phyloP scores from a whole-genome alignment of 768 basidiomycete genomes.

The Boletus rubescentipes region DNA sequence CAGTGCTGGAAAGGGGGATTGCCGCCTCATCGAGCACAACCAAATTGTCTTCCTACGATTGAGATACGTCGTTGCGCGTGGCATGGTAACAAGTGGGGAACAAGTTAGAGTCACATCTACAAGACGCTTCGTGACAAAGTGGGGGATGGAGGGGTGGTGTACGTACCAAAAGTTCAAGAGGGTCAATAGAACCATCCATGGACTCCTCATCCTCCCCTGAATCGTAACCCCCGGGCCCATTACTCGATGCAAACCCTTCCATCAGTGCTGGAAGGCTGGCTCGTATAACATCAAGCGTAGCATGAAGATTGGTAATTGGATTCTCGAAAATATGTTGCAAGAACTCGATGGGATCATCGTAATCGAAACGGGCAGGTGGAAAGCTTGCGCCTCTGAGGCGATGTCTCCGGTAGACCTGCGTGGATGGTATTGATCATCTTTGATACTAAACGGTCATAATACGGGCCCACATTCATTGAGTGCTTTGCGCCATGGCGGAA shows the following conservation, averaged over 20 bases:
- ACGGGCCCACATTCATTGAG: conserved; percentile 51
- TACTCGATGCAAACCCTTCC: conserved; percentile 19
- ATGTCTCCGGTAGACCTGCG: conserved; percentile 27
- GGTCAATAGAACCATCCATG: conserved; percentile 8
- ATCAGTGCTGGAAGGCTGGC: conserved; percentile 33
- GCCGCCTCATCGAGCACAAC: conserved; percentile 6
- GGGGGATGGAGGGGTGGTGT: conserved; percentile 15
- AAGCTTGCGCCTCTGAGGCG: conserved; percentile 19
- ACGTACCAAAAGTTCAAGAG: conserved; percentile 28
- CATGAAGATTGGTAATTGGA: conserved; percentile 44
- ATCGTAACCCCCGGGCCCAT: conserved; percentile 26
- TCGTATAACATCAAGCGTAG: conserved; percentile 35
- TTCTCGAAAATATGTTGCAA: conserved; percentile 52
- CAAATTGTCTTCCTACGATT: conserved; percentile 16
- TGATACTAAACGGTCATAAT: conserved; percentile 31
- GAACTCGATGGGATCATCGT: conserved; percentile 39
- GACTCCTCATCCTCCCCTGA: conserved; percentile 33
- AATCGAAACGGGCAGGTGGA: conserved; percentile 29
- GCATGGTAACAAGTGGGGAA: conserved; percentile 19
- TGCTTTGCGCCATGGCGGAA: conserved; percentile 55
- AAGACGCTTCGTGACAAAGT: conserved; percentile 24
- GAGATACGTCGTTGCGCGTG: conserved; percentile 1
- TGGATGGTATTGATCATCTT: neutral
- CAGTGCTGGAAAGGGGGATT: neutral
- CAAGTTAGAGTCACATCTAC: conserved; percentile 34